Evolutionary conservation across 192 early-diverging fungal species (phyloP).

Genomic region (Rhizoclosmatium sp.): DNA sequence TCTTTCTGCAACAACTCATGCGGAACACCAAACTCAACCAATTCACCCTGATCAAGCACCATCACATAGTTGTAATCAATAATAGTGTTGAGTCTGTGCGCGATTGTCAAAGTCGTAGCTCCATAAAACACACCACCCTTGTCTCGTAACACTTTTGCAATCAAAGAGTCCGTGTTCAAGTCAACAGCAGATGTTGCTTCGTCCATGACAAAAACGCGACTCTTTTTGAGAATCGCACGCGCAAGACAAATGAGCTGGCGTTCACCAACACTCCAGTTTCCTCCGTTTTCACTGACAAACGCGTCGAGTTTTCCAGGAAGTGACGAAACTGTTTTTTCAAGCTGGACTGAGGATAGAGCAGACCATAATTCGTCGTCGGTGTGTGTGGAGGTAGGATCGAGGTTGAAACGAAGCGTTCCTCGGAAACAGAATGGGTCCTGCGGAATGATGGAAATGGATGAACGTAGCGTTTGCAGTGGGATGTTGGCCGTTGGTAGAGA

Average conservation of each 20-base stretch:
- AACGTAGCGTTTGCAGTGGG: constrained; percentile 25
- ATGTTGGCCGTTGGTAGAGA: constrained; percentile 44
- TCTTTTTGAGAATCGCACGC: constrained; percentile 71
- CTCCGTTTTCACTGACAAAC: constrained; percentile 79
- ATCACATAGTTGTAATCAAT: constrained; percentile 72
- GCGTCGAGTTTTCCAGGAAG: constrained; percentile 66
- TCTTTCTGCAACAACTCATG: constrained; percentile 45
- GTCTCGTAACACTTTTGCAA: constrained; percentile 40
- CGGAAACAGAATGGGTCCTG: constrained; percentile 56
- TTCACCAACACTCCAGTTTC: constrained; percentile 82
- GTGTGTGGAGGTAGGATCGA: constrained; percentile 69
- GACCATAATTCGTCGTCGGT: constrained; percentile 75
- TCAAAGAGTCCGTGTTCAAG: constrained; percentile 45
- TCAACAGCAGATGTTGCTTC: constrained; percentile 49
- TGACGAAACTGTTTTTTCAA: constrained; percentile 39
- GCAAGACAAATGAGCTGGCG: constrained; percentile 83
- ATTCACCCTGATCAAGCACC: constrained; percentile 74
- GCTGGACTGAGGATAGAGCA: constrained; percentile 66
- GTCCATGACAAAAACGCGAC: constrained; percentile 51
- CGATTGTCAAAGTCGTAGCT: constrained; percentile 50
- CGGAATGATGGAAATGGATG: constrained; percentile 46
- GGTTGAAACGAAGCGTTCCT: constrained; percentile 80
- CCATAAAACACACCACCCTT: constrained; percentile 40
- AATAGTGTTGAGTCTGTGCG: constrained; percentile 60
- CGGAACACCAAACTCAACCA: constrained; percentile 71